These are phyloP conservation scores for Quercus parvula DNA, from an alignment of 306 rosid genomes.

Conservation along the genomic window DNA sequence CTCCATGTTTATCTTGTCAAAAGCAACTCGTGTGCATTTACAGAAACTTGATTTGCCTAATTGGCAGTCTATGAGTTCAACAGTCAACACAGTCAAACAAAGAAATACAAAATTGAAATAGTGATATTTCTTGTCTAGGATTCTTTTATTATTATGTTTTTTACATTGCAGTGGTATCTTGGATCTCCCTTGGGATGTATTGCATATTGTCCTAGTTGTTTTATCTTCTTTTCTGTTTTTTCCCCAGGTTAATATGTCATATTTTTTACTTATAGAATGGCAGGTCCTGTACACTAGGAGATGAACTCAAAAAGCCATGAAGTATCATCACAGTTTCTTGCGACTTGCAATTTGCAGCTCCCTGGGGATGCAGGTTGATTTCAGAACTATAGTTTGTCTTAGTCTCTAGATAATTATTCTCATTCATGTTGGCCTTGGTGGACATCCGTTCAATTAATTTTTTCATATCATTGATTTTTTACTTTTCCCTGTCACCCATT, in stretches of 20 bases:
- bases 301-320: slow-evolving; percentile 59
- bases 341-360: slow-evolving; percentile 46
- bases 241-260: slow-evolving; percentile 4
- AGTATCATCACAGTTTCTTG: slow-evolving; percentile 70
- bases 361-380: slow-evolving; percentile 56
- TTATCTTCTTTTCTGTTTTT: slow-evolving; percentile 4
- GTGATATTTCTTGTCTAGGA: neutral
- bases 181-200: slow-evolving; percentile 12
- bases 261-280: slow-evolving; percentile 52
- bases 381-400: slow-evolving; percentile 8
- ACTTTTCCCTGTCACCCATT: slow-evolving; percentile 15
- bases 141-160: neutral
- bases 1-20: too few species aligned
- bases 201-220: slow-evolving; percentile 6
- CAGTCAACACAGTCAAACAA: neutral
- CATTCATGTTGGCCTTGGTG: neutral
- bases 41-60: neutral
- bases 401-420: neutral
- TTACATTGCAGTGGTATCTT: neutral
- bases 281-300: slow-evolving; percentile 61
- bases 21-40: neutral
- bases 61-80: neutral
- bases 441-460: neutral
- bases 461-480: neutral
- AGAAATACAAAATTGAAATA: neutral